Conservation (phyloP, 352 stramenopile genomes). For the Phytophthora sansomeana region DNA sequence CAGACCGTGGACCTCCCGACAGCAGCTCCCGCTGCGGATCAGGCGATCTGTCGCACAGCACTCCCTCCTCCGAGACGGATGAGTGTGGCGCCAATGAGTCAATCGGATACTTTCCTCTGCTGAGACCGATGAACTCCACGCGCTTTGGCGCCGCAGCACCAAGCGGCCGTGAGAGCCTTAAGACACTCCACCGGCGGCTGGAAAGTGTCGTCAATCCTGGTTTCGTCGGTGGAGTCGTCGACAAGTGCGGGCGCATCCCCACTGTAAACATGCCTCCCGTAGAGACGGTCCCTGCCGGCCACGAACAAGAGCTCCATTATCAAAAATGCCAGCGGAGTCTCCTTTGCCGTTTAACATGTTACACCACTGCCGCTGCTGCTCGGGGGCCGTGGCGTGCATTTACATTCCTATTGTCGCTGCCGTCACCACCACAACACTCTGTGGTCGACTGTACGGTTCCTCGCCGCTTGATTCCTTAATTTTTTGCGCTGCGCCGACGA, state of each 20-base stretch:
- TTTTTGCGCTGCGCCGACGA: too few species aligned
- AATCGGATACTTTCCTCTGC: not conserved
- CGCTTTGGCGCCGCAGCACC: not conserved
- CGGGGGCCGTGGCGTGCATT: not conserved
- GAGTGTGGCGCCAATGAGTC: not conserved
- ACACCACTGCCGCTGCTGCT: not conserved
- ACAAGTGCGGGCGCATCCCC: not conserved
- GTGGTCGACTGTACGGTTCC: too few species aligned
- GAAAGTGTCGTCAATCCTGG: not conserved
- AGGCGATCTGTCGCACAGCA: not conserved
- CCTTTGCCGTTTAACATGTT: not conserved
- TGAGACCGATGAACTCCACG: not conserved
- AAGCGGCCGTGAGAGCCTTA: too few species aligned
- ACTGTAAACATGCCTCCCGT: not conserved
- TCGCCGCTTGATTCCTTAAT: too few species aligned
- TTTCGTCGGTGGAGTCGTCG: not conserved
- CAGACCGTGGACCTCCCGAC: too few species aligned
- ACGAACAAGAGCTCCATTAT: constrained; percentile 1
- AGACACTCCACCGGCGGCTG: too few species aligned
- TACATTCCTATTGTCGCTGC: not conserved
- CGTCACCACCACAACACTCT: too few species aligned
- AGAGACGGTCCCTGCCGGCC: not conserved
- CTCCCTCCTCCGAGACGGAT: not conserved
- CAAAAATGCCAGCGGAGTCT: not conserved
- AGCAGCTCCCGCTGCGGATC: not conserved